Evolutionary conservation across 352 stramenopile species (phyloP).

Genomic region (Saprolegnia parasitica): DNA sequence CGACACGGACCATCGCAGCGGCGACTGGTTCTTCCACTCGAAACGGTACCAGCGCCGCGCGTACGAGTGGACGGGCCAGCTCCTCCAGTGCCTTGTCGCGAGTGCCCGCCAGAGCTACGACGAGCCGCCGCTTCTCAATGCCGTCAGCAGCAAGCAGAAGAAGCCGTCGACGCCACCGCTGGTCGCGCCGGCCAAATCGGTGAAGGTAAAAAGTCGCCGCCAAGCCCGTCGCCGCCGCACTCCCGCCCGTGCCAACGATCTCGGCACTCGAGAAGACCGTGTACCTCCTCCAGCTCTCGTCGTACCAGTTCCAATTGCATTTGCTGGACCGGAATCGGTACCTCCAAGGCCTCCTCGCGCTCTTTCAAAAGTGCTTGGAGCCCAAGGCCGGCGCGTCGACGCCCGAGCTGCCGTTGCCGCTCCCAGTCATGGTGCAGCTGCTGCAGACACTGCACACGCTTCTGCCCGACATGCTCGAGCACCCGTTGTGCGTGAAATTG

Average conservation of each 20-base stretch:
- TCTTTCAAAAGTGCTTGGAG: constrained; percentile 61
- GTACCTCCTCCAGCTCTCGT: constrained; percentile 73
- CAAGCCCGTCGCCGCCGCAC: neutral
- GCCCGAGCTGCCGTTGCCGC: constrained; percentile 48
- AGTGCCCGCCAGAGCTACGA: constrained; percentile 46
- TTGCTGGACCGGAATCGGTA: constrained; percentile 69
- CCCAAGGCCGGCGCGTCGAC: constrained; percentile 37
- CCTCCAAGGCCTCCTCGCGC: constrained; percentile 70
- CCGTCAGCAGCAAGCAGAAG: neutral
- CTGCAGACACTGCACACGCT: constrained; percentile 65
- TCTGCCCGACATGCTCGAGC: constrained; percentile 61
- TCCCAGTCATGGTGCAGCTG: constrained; percentile 76
- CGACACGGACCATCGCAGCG: constrained; percentile 48
- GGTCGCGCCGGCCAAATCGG: neutral
- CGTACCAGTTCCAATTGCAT: constrained; percentile 77
- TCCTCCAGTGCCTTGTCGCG: constrained; percentile 68
- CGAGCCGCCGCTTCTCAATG: neutral
- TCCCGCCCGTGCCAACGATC: neutral
- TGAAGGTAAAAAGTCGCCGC: neutral
- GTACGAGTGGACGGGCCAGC: constrained; percentile 75
- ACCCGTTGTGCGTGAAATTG: constrained; percentile 46
- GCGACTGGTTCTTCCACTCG: constrained; percentile 80
- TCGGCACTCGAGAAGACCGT: constrained; percentile 57
- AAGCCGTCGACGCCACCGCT: neutral
- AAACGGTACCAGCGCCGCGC: constrained; percentile 60